These are phyloP conservation scores for Boletus rufocinnamomeus DNA, from an alignment of 768 basidiomycete species.

Conservation along the genomic window DNA sequence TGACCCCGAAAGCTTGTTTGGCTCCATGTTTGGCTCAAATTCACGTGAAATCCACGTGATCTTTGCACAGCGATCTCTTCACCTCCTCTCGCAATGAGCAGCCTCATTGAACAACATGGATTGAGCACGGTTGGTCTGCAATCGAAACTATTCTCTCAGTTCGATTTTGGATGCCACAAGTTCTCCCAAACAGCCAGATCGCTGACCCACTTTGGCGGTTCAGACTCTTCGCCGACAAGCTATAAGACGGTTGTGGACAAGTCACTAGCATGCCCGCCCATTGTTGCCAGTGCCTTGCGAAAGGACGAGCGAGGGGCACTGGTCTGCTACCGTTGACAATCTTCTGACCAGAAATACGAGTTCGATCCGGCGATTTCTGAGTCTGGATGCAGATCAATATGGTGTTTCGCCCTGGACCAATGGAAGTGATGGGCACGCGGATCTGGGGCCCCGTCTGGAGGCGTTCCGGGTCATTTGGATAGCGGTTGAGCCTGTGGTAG, in stretches of 20 bases:
- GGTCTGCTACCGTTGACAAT: neutral
- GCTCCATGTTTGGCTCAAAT: slow-evolving; percentile 29
- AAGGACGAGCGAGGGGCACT: neutral
- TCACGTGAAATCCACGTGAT: slow-evolving; percentile 36
- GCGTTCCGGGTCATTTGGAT: neutral
- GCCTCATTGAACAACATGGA: too few relatives aligned
- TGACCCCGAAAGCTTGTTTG: slow-evolving; percentile 38
- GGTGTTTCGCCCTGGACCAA: neutral
- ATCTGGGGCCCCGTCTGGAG: neutral
- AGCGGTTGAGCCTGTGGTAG: neutral
- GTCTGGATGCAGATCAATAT: neutral
- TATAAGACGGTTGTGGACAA: too few relatives aligned
- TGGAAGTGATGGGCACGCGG: neutral
- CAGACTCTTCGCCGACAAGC: too few relatives aligned
- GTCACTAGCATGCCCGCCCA: too few relatives aligned
- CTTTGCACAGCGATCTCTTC: too few relatives aligned
- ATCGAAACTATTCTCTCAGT: too few relatives aligned
- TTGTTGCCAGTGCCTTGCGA: too few relatives aligned
- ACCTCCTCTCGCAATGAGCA: too few relatives aligned
- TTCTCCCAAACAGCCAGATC: too few relatives aligned
- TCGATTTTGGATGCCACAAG: too few relatives aligned
- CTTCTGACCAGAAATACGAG: neutral
- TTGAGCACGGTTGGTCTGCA: too few relatives aligned
- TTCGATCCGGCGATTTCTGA: neutral
- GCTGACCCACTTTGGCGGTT: too few relatives aligned